Base-by-base conservation (phyloP, 352 stramenopile species). In the Blastocystis sp. region DNA sequence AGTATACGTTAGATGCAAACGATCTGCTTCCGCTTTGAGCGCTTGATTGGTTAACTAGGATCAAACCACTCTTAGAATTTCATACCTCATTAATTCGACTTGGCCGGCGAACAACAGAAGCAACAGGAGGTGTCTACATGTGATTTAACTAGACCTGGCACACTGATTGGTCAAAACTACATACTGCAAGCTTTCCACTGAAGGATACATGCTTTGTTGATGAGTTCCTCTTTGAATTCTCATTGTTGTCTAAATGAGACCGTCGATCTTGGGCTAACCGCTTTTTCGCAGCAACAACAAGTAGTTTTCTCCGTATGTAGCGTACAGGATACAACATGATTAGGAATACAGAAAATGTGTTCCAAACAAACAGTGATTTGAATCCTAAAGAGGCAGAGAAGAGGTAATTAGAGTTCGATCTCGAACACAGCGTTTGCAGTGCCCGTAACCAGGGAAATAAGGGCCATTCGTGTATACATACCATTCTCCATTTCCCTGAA, bases 401-500 rank as follows among this genome's bases (percentile, higher is more conserved):
- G 60, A 81, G 19, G 33, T 66, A 57, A 40, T 56, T 81, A 84
- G 15, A 84, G 53, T 57, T 62, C n/a, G 9, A 84, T 64, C n/a
- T 89, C 42, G 56, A 78, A 76, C 6, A 89, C 78, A 3, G 17
- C 78, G 48, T 89, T 79, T 0, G 78, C 68, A 51, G 56, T 90
- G 56, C 89, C 88, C 98, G 90, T 27, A 22, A 98, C 93, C 9
- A 98, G 92, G 40, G 95, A 94, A 62, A 99, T 93, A 89, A 99
- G 91, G 60, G 97, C 97, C 96, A 99, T 99, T 91, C 97, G 94
- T 87, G 98, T 95, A 92, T 96, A 98, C 96, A 99, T 98, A 81
- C 97, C 97, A 93, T 99, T 96, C 77, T 94, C 92, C 93, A 94
- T 98, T 92, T 99, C 96, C 87, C 95, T 93, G 90, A 98, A 98